Conservation (phyloP, 306 rosid species). For the Fagus crenata region DNA sequence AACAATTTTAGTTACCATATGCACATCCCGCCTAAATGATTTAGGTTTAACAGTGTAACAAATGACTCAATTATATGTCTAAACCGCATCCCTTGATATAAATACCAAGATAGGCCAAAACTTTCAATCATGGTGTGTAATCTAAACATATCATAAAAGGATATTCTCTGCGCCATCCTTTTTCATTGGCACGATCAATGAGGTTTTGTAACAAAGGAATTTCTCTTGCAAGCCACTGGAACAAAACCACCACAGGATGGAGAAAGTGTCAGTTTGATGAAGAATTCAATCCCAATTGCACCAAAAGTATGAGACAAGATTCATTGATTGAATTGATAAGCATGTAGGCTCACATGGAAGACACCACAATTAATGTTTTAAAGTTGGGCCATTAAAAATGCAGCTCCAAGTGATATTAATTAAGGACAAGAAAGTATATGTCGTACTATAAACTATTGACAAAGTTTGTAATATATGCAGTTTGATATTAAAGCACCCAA, state of each 20-base stretch:
- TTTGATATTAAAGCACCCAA: too few species aligned
- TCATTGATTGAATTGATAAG: constrained; percentile 7
- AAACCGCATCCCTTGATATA: not conserved
- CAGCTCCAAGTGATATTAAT: not conserved
- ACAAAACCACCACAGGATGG: constrained; percentile 37
- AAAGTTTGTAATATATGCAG: too few species aligned
- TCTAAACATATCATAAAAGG: constrained; percentile 48
- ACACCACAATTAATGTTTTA: not conserved
- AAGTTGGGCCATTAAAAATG: not conserved
- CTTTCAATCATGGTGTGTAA: not conserved
- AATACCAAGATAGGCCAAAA: constrained; percentile 8
- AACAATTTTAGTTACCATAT: not conserved
- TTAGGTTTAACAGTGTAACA: not conserved
- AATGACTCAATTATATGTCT: not conserved
- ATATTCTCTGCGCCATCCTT: constrained; percentile 96
- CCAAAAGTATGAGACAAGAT: constrained; percentile 14
- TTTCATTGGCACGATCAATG: constrained; percentile 80
- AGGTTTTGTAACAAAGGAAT: constrained; percentile 53
- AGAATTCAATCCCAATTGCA: constrained; percentile 29
- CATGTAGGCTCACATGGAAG: not conserved
- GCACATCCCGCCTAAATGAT: not conserved
- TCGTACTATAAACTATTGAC: too few species aligned
- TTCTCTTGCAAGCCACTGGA: constrained; percentile 73
- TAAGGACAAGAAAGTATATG: too few species aligned
- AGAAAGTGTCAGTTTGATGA: constrained; percentile 33